Conservation (phyloP, 768 basidiomycete species). For the Suillus tomentosus region DNA sequence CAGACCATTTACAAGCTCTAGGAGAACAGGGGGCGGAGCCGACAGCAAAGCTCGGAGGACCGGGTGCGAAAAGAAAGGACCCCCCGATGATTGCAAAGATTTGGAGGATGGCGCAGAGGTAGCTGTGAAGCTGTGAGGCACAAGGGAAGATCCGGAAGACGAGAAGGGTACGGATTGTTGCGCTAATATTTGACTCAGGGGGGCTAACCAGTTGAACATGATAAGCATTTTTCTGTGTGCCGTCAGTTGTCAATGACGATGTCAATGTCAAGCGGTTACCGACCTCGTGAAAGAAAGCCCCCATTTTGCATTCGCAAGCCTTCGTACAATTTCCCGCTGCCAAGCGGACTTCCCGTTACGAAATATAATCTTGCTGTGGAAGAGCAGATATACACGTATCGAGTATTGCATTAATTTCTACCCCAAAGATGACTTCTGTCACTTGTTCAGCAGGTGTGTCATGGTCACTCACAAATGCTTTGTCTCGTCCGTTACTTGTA, state of each 20-base stretch:
- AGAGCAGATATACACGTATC: slow-evolving; percentile 69
- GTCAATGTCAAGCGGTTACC: slow-evolving; percentile 13
- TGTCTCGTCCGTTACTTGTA: slow-evolving; percentile 80
- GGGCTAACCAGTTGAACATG: slow-evolving; percentile 83
- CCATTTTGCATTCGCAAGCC: slow-evolving; percentile 53
- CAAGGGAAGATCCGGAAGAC: slow-evolving; percentile 30
- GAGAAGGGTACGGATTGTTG: slow-evolving; percentile 71
- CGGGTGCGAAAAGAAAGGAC: slow-evolving; percentile 46
- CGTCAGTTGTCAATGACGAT: slow-evolving; percentile 10
- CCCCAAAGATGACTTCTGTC: not conserved
- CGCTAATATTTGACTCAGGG: slow-evolving; percentile 68
- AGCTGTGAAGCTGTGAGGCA: slow-evolving; percentile 24
- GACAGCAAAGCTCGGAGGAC: slow-evolving; percentile 76
- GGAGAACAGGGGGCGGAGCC: slow-evolving; percentile 78
- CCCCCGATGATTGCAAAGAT: slow-evolving; percentile 13
- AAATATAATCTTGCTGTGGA: slow-evolving; percentile 61
- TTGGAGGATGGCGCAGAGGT: slow-evolving; percentile 13
- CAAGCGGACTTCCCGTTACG: slow-evolving; percentile 45
- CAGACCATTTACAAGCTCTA: slow-evolving; percentile 73
- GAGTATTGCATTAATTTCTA: slow-evolving; percentile 90
- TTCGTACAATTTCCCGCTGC: slow-evolving; percentile 58
- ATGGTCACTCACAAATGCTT: slow-evolving; percentile 67
- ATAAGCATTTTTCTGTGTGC: slow-evolving; percentile 70
- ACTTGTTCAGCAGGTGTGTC: slow-evolving; percentile 8
- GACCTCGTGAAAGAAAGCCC: slow-evolving; percentile 80